phyloP scores from a whole-genome alignment of 129 eudicot genomes.

The Chrysanthemum lavandulifolium region DNA sequence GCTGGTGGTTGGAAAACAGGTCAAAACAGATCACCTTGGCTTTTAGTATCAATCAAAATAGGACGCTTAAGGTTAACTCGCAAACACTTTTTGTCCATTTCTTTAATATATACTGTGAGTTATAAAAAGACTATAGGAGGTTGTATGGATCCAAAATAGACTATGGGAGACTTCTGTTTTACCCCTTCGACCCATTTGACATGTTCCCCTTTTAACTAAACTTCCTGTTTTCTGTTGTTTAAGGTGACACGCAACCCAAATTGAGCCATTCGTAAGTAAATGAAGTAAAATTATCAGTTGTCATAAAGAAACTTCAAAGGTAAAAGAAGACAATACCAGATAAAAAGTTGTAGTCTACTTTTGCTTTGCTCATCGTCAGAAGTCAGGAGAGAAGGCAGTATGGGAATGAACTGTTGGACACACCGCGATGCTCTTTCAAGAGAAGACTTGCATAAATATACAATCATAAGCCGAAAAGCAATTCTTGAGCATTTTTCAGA shows the following conservation, averaged over 20 bases:
- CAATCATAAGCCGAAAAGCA: conserved; percentile 64
- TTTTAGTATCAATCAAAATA: neutral
- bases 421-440: conserved; percentile 87
- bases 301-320: conserved; percentile 16
- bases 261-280: conserved; percentile 3
- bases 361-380: conserved; percentile 98
- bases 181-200: neutral
- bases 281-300: neutral
- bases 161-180: conserved; percentile 1
- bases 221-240: neutral
- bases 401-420: conserved; percentile 75
- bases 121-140: neutral
- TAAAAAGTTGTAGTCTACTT: conserved; percentile 82
- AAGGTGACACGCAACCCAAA: neutral
- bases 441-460: conserved; percentile 84
- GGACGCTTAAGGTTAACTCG: too few species aligned
- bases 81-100: neutral
- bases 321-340: conserved; percentile 58
- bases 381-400: conserved; percentile 66
- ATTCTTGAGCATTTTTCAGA: conserved; percentile 90
- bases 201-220: neutral
- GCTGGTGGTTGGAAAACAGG: neutral
- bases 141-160: neutral
- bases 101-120: too few species aligned
- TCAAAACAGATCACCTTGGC: neutral